Base-by-base conservation (phyloP, 768 basidiomycete species). In the Rhizopogon salebrosus region DNA sequence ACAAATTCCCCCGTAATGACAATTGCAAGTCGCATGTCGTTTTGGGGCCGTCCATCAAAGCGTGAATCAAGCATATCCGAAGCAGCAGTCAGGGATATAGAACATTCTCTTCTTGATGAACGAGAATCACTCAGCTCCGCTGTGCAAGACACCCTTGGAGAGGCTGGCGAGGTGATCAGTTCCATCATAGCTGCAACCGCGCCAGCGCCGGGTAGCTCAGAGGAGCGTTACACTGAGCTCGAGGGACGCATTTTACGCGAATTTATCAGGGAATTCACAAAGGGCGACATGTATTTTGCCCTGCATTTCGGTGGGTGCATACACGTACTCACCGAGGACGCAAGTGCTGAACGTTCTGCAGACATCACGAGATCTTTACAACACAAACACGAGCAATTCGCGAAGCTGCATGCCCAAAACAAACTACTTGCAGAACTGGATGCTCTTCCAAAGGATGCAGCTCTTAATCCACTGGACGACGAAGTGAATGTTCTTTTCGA, bases 271-370 rank as follows among this genome's bases (percentile, higher is more conserved):
- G 86, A 91, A 60, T 92, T 84, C 61, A 75, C 80, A 13, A 89
- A 86, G 60, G 92, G 92, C 10, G 87, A 83, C 41, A 95, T 97
- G 90, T 94, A 88, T 68, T 95, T 92, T 64, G 78, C 91, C 0
- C 88, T 92, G 66, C 83, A 79, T 54, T 93, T 92, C 59, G 94
- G 93, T 88, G 67, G 53, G 74, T 62, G 20, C 45, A 46, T 16
- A 14, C 14, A 46, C 24, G 49, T 37, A 46, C 37, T n/a, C 27
- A 16, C 24, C 7, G 41, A 26, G n/a, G 41, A 31, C 10, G 22
- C 22, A 46, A 46, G 26, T 56, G 53, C 40, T 11, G n/a, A n/a
- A n/a, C n/a, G n/a, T 23, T 37, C 38, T 10, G 14, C 57, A 92
- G 92, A 92, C 61, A 79, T 92, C 26, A 92, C 90, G n/a, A 79